Base-by-base conservation (phyloP, 1,139 yeast species). In the Nakaseomyces delphensis region DNA sequence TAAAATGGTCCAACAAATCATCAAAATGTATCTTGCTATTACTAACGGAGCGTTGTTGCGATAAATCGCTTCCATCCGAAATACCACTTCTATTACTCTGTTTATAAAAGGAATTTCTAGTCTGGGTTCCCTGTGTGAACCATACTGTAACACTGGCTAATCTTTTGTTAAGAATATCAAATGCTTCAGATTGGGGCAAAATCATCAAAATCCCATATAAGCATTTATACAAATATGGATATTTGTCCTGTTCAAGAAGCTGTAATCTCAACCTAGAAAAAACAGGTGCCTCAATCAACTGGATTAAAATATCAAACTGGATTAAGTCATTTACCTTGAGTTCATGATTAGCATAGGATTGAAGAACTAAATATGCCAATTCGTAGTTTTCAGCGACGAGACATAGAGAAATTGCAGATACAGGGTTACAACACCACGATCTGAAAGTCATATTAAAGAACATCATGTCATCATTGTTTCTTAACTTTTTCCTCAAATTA, bases 171-270 rank as follows among this genome's bases (percentile, higher is more conserved):
- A 93, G 70, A 0, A 84, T 78, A 18, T 76, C 78, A 62, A 86
- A 93, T 0, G 98, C 95, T n/a, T 86, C 76, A 0, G 96, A 85
- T 60, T 93, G 99, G 0, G 99, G 99, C 42, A 93, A 66, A 4
- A 93, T 72, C 99, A 93, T 93, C 46, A 93, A 69, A 39, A 93
- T 73, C 1, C 98, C 98, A 59, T 87, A 93, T 24, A 93, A 71
- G 39, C 95, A 83, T 59, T 87, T 86, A 71, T 83, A 85, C 35
- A 93, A 66, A 55, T 74, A 83, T 0, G 95, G 95, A 57, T 84
- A 75, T 53, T 76, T 77, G 42, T 81, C 86, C 0, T 96, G 96
- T 57, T 87, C 95, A 42, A 93, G 67, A 20, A 93, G 67, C 62
- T 91, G 96, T 48, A 93, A 67, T 48, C 99, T 73, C 48, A 91